A percentile compares a stretch with the other conserved stretches of the same genome.
These are phyloP conservation scores for Grosmannia serpens DNA, from an alignment of 2,329 filamentous ascomycete species.

Conservation along the genomic window DNA sequence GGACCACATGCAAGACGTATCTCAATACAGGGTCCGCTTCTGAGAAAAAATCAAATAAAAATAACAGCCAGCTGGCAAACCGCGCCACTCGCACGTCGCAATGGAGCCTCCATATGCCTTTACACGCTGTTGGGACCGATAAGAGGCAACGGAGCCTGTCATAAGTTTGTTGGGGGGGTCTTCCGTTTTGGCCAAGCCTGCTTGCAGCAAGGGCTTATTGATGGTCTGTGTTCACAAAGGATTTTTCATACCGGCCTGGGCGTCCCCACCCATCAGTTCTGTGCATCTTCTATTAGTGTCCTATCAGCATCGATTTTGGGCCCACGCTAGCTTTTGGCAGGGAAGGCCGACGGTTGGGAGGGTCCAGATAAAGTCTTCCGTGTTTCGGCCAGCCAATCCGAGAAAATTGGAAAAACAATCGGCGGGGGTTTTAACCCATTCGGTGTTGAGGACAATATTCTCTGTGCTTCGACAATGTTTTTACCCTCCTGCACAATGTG, in stretches of 20 bases:
- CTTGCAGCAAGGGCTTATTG: neutral
- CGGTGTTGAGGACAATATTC: neutral
- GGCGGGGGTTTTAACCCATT: too few relatives aligned
- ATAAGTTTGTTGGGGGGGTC: neutral
- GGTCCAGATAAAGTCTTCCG: neutral
- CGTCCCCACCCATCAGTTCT: neutral
- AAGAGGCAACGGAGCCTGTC: neutral
- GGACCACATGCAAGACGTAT: too few relatives aligned
- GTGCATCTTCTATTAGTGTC: neutral
- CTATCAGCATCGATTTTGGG: neutral
- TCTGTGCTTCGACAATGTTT: neutral
- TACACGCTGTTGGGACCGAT: neutral
- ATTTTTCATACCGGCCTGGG: neutral
- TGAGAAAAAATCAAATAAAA: too few relatives aligned
- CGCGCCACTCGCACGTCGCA: neutral
- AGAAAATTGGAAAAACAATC: neutral
- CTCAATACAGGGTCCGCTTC: neutral
- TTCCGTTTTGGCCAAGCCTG: neutral
- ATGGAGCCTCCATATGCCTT: neutral
- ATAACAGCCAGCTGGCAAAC: neutral
- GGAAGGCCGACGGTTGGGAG: neutral
- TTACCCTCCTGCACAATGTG: neutral
- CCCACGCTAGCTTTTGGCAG: neutral
- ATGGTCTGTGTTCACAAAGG: neutral
- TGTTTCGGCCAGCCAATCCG: neutral